Evolutionary conservation across 805 yeast species (phyloP).

Genomic region (Scheffersomyces amazonensis): DNA sequence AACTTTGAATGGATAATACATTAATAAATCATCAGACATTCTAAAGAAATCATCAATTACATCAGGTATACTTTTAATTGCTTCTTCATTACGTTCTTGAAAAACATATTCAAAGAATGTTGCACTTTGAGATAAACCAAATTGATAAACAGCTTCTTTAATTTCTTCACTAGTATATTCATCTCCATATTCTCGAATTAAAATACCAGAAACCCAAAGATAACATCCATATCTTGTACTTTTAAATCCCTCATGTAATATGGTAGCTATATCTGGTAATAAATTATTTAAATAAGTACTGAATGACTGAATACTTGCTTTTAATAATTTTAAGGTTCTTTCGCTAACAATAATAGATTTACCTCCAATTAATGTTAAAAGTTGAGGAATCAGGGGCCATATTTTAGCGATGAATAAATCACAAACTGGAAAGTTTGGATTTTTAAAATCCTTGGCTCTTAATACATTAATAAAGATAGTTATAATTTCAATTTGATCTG

Average conservation of each 20-base stretch:
- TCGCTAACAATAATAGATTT: slow-evolving; percentile 66
- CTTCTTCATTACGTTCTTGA: slow-evolving; percentile 13
- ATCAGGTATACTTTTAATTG: slow-evolving; percentile 52
- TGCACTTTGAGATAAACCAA: slow-evolving; percentile 64
- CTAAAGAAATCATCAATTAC: slow-evolving; percentile 83
- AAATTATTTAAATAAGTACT: slow-evolving; percentile 55
- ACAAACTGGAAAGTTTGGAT: slow-evolving; percentile 48
- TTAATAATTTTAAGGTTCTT: slow-evolving; percentile 65
- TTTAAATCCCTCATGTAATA: slow-evolving; percentile 69
- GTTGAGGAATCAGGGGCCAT: slow-evolving; percentile 55
- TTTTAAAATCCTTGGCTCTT: slow-evolving; percentile 41
- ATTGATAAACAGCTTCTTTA: slow-evolving; percentile 65
- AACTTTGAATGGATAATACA: slow-evolving; percentile 64
- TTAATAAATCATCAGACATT: slow-evolving; percentile 71
- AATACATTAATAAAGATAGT: slow-evolving; percentile 59
- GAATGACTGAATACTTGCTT: slow-evolving; percentile 62
- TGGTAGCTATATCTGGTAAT: slow-evolving; percentile 60
- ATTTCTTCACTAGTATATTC: slow-evolving; percentile 45
- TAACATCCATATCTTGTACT: slow-evolving; percentile 74
- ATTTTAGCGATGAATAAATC: slow-evolving; percentile 48
- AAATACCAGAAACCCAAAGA: slow-evolving; percentile 84
- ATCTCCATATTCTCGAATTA: slow-evolving; percentile 72
- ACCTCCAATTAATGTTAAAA: slow-evolving; percentile 52
- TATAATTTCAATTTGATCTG: slow-evolving; percentile 72
- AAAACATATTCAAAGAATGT: slow-evolving; percentile 50